A percentile compares a stretch with the other conserved stretches of the same genome.
These are phyloP conservation scores for Cucumis melo DNA, from an alignment of 306 rosid species.

Conservation along the genomic window DNA sequence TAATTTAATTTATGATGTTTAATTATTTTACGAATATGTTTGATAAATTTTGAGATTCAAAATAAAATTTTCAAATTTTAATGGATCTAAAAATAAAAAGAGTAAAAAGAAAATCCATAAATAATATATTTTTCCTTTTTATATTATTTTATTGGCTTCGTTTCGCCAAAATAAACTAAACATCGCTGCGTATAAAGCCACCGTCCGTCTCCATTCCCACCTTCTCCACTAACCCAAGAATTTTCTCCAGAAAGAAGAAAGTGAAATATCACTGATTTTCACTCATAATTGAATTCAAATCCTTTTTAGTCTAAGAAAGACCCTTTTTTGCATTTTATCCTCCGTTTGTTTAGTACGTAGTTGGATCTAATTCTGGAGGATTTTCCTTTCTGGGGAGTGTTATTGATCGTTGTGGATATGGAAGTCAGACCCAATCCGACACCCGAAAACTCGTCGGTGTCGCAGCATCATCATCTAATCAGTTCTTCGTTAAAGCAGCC, in stretches of 20 bases:
- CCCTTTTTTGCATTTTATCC: background rate
- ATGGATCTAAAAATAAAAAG: too few species aligned
- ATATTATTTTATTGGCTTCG: background rate
- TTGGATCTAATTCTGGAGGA: background rate
- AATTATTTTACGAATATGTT: too few species aligned
- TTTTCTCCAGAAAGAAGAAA: background rate
- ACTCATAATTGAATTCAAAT: background rate
- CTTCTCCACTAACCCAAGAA: background rate
- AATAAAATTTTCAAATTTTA: too few species aligned
- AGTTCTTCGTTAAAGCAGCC: slow-evolving; percentile 31
- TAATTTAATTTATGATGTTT: too few species aligned
- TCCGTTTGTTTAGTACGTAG: background rate
- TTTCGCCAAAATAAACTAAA: background rate
- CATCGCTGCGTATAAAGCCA: background rate
- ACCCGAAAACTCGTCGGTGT: slow-evolving; percentile 40
- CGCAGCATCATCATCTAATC: slow-evolving; percentile 24
- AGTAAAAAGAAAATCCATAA: too few species aligned
- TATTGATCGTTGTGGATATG: slow-evolving; percentile 33
- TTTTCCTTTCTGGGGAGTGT: background rate
- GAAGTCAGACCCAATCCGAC: slow-evolving; percentile 58
- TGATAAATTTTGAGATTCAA: too few species aligned
- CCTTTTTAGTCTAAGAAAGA: background rate
- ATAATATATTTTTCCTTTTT: too few species aligned
- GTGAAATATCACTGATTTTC: background rate
- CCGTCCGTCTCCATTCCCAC: background rate